Percentiles rank a stretch among this genome's conserved stretches.
phyloP scores from a whole-genome alignment of 768 basidiomycete genomes.

The Gymnopilus junonius region DNA sequence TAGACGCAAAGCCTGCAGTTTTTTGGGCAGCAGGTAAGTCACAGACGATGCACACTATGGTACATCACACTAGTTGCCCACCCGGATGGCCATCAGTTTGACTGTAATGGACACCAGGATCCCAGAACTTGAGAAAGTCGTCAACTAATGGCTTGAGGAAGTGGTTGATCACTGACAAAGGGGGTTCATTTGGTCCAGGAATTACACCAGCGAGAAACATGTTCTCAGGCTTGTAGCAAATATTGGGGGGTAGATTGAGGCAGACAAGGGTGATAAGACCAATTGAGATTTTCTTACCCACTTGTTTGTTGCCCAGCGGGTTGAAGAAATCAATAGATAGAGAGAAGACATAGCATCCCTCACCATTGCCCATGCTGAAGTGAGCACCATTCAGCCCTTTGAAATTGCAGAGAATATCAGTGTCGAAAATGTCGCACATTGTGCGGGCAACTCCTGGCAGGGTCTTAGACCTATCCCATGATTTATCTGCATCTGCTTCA shows the following conservation, averaged over 20 bases:
- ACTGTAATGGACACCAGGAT: conserved; percentile 31
- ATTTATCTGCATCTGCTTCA: too few relatives aligned
- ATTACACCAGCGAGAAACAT: conserved; percentile 43
- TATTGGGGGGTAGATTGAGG: conserved; percentile 38
- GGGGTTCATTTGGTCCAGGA: conserved; percentile 43
- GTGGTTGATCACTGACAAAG: conserved; percentile 37
- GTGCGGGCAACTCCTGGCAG: too few relatives aligned
- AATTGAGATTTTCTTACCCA: conserved; percentile 26
- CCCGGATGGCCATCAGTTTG: conserved; percentile 20
- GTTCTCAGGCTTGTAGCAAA: conserved; percentile 38
- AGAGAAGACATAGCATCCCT: conserved; percentile 31
- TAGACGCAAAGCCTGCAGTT: conserved; percentile 27
- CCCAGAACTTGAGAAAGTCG: conserved; percentile 38
- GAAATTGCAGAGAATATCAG: conserved; percentile 26
- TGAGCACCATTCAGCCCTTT: conserved; percentile 26
- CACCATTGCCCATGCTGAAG: conserved; percentile 17
- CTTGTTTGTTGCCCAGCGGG: conserved; percentile 34
- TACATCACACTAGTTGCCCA: conserved; percentile 33
- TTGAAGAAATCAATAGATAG: conserved; percentile 41
- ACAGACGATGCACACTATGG: conserved; percentile 36
- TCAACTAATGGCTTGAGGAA: conserved; percentile 41
- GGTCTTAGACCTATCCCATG: too few relatives aligned
- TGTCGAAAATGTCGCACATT: conserved; percentile 8
- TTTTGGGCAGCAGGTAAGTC: conserved; percentile 40
- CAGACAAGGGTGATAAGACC: conserved; percentile 36